Base-by-base conservation (phyloP, 352 stramenopile genomes). In the Phytophthora palmivora region DNA sequence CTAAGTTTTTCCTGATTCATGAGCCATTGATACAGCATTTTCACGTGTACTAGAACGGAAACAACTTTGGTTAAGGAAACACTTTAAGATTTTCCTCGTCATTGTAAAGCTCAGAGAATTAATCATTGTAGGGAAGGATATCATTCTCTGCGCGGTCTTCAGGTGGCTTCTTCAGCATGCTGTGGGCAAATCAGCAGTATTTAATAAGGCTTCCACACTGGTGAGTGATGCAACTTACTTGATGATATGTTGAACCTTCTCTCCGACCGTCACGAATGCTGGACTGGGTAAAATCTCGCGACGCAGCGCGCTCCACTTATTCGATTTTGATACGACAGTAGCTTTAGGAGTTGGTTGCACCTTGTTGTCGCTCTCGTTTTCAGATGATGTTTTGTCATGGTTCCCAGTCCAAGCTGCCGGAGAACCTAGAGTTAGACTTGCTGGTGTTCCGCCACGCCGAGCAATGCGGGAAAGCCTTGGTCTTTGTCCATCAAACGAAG, bases 1-100 rank as follows among this genome's bases (percentile, higher is more conserved):
- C 84, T 95, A 30, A 95, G 80, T 53, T 95, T 94, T 41, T 95
- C 86, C 51, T 95, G 83, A 55, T 84, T 87, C 86, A 95, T 95
- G 36, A 93, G 76, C 86, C 86, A 95, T 65, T 68, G 68, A 54
- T 92, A 95, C 48, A 95, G 53, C 54, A 91, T 64, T 63, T 88
- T 89, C 36, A 81, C 74, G 57, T 84, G 72, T 76, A 30, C 49
- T 60, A 10, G 34, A 43, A 12, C 32, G 50, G 70, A 66, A 46
- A 52, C 16, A 54, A 37, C 26, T 15, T 6, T 22, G 15, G 41
- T 50, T 15, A 64, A 69, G 45, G 33, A 49, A 47, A 42, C 37
- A 41, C 24, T 18, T 21, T 33, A 33, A 37, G 36, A 5, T 46
- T 18, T 36, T 4, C 2, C 12, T 10, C 11, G 33, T 45, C 47